These are phyloP conservation scores for Lasiosphaeria hispida DNA, from an alignment of 495 filamentous ascomycete species.

Conservation along the genomic window DNA sequence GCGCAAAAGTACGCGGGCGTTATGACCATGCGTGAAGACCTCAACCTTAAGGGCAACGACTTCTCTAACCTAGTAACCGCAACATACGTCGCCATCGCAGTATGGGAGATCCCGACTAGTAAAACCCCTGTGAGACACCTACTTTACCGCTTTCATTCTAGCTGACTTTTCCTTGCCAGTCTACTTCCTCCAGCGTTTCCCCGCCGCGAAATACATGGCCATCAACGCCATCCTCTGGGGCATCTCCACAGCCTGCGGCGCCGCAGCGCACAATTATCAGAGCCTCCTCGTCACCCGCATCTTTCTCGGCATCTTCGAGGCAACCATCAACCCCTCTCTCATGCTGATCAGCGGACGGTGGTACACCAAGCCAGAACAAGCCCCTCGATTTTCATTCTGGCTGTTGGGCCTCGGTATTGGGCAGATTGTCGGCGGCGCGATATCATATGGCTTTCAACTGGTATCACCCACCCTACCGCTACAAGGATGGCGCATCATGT, in stretches of 20 bases:
- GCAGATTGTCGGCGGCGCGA: slow-evolving; percentile 60
- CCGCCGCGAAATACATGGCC: slow-evolving; percentile 54
- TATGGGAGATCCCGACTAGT: slow-evolving; percentile 38
- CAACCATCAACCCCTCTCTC: slow-evolving; percentile 58
- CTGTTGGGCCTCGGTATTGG: slow-evolving; percentile 59
- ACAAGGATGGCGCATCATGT: slow-evolving; percentile 62
- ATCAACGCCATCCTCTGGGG: slow-evolving; percentile 53
- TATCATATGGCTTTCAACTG: slow-evolving; percentile 62
- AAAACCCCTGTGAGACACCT: background rate
- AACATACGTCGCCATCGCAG: slow-evolving; percentile 33
- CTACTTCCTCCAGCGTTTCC: slow-evolving; percentile 49
- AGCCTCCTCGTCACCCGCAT: slow-evolving; percentile 46
- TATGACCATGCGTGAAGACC: slow-evolving; percentile 35
- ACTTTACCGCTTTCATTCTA: background rate
- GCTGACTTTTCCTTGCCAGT: slow-evolving; percentile 23
- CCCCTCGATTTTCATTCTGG: slow-evolving; percentile 63
- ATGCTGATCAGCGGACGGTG: slow-evolving; percentile 54
- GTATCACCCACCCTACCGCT: slow-evolving; percentile 40
- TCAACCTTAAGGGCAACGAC: slow-evolving; percentile 35
- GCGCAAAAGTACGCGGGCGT: slow-evolving; percentile 33
- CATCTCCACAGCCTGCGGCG: slow-evolving; percentile 37
- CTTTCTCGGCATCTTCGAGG: slow-evolving; percentile 62
- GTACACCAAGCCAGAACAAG: slow-evolving; percentile 63
- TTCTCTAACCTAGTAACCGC: slow-evolving; percentile 38
- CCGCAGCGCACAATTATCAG: slow-evolving; percentile 34